Evolutionary conservation across 352 stramenopile genomes (phyloP).

Genomic region (Globisporangium solare): DNA sequence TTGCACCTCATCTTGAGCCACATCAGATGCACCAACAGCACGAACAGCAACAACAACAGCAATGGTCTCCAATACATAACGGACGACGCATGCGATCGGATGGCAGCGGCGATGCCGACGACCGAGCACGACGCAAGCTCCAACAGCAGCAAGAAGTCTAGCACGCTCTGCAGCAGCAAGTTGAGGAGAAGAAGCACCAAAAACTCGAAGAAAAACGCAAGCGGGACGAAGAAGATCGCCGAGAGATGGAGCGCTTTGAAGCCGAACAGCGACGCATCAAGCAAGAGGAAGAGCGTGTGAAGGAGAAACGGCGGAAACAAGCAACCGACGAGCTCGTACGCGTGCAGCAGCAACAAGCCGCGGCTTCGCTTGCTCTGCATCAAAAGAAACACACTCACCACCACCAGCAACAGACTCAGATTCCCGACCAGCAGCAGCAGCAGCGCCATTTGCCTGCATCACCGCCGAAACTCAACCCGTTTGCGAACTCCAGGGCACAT

Average conservation of each 20-base stretch:
- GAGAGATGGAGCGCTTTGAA: constrained; percentile 46
- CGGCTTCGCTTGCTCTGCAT: constrained; percentile 22
- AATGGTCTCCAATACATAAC: no score
- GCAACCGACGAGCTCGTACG: constrained; percentile 39
- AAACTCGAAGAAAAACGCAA: constrained; percentile 50
- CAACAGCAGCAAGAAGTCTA: constrained; percentile 50
- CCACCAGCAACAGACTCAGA: constrained; percentile 29
- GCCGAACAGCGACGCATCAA: constrained; percentile 39
- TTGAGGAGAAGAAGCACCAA: constrained; percentile 59
- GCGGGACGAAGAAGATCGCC: constrained; percentile 55
- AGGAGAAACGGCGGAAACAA: constrained; percentile 47
- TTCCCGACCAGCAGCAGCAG: no score
- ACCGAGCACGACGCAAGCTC: constrained; percentile 8
- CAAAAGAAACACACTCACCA: constrained; percentile 27
- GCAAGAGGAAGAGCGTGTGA: constrained; percentile 34
- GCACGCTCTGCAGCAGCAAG: constrained; percentile 41
- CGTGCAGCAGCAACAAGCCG: constrained; percentile 22
- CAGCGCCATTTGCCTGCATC: constrained; percentile 7
- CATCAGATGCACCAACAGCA: no score
- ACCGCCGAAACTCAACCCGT: constrained; percentile 29
- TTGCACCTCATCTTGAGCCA: no score
- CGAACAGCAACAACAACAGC: no score
- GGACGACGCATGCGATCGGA: neutral
- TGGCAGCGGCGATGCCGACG: neutral
- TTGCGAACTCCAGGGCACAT: constrained; percentile 45